These are phyloP conservation scores for Apostasia shenzhenica DNA, from an alignment of 106 monocot genomes.

Conservation along the genomic window DNA sequence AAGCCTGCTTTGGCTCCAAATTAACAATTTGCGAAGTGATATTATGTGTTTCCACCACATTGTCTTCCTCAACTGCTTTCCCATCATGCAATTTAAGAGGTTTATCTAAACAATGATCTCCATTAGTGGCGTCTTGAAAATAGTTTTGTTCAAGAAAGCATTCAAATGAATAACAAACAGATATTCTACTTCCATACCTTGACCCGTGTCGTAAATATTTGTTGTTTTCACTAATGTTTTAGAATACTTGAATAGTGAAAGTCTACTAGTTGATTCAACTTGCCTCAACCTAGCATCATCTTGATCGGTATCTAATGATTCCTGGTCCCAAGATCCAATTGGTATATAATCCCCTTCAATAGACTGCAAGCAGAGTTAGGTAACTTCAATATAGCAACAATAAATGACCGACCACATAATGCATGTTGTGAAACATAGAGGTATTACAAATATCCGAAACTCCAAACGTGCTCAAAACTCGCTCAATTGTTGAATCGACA, in stretches of 20 bases:
- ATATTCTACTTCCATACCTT: not conserved
- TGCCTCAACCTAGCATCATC: conserved; percentile 3
- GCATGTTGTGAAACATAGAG: too few species aligned
- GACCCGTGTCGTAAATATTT: conserved; percentile 6
- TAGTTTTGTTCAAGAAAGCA: conserved; percentile 1
- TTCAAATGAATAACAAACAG: not conserved
- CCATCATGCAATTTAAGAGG: conserved; percentile 12
- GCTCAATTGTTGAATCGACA: too few species aligned
- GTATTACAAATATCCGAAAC: too few species aligned
- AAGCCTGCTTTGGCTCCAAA: conserved; percentile 2
- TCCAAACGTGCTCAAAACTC: too few species aligned
- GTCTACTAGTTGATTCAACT: conserved; percentile 3
- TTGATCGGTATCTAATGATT: conserved; percentile 5
- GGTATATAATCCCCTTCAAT: conserved; percentile 19
- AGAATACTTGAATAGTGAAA: conserved; percentile 3
- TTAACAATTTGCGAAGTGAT: not conserved
- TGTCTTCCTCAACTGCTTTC: not conserved
- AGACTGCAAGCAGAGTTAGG: conserved; percentile 15
- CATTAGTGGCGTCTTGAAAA: not conserved
- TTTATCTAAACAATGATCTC: conserved; percentile 7
- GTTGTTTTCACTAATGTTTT: conserved; percentile 8
- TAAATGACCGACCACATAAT: not conserved
- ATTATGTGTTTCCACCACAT: conserved; percentile 3
- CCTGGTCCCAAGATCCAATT: conserved; percentile 8
- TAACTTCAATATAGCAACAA: not conserved